Base-by-base conservation (phyloP, 202 grass and related monocot species). In the Bolboschoenoplectus hybrid region DNA sequence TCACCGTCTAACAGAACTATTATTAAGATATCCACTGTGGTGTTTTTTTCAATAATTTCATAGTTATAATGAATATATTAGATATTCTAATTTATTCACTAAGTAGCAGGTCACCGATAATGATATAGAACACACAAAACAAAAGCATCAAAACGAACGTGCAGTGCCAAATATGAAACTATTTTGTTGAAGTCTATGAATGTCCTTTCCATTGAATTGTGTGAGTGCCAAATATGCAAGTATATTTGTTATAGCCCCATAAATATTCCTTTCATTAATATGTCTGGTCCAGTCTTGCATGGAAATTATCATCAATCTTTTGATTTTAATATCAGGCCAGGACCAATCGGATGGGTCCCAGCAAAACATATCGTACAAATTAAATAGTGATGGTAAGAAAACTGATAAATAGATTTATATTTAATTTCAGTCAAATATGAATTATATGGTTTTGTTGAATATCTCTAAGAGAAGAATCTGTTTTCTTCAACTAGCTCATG, bases 361-460 rank as follows among this genome's bases (percentile, higher is more conserved):
- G 12, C 5, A 56, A 57, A 80, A 60, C 53, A 52, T 40, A 41
- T 78, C 5, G 1, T n/a, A 80, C 20, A 60, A 55, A 36, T 38
- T 70, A 70, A 70, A 12, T 11, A 75, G 32, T 77, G 9, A 17
- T 77, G 50, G 73, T 50, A 77, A 77, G 50, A 55, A 12, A 74
- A 77, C 49, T 51, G n/a, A 34, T 20, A 74, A 77, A 0, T 40
- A 58, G 7, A 2, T 19, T 79, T 41, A 52, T 9, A 79, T 58
- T 58, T 80, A 13, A 43, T 80, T 60, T 80, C 75, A 80, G 75
- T 60, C 14, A 80, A 75, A 75, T n/a, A 60, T 80, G 16, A 61
- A 60, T 58, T 38, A 60, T 19, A 60, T 43, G 6, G 7, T 41
- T 78, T 46, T 61, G 53, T 80, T 60, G 52, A 80, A 60, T 57